Percentiles rank a stretch among this genome's conserved stretches.
Conservation (phyloP, 495 filamentous ascomycete genomes). For the Talaromyces proteolyticus region DNA sequence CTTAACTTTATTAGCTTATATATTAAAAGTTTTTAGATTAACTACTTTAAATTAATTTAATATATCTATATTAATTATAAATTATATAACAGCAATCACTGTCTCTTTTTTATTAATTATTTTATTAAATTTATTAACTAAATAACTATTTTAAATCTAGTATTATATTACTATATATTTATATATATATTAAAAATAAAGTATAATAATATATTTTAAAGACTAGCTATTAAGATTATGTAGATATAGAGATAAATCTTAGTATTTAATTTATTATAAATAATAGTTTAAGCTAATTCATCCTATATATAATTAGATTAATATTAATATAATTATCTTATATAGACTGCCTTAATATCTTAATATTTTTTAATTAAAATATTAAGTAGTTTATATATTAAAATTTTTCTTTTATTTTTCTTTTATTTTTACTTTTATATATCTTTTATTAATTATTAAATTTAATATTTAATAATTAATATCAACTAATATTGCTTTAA, state of each 20-base stretch:
- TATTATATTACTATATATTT: background rate
- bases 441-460: background rate
- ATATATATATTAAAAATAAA: background rate
- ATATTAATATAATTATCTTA: background rate
- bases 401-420: background rate
- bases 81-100: background rate
- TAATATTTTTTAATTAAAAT: too few species aligned
- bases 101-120: background rate
- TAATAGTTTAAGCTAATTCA: background rate
- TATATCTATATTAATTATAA: background rate
- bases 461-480: background rate
- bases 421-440: background rate
- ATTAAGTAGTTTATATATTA: too few species aligned
- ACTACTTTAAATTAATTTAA: background rate
- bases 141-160: background rate
- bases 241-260: background rate
- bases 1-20: background rate
- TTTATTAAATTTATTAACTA: background rate
- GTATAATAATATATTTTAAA: background rate
- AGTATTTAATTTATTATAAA: background rate
- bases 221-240: background rate
- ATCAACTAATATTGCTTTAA: background rate
- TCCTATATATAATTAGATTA: background rate
- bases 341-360: too few species aligned
- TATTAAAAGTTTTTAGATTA: background rate